phyloP scores from a whole-genome alignment of 2,329 filamentous ascomycete species.

The Scortechinia acanthostroma region DNA sequence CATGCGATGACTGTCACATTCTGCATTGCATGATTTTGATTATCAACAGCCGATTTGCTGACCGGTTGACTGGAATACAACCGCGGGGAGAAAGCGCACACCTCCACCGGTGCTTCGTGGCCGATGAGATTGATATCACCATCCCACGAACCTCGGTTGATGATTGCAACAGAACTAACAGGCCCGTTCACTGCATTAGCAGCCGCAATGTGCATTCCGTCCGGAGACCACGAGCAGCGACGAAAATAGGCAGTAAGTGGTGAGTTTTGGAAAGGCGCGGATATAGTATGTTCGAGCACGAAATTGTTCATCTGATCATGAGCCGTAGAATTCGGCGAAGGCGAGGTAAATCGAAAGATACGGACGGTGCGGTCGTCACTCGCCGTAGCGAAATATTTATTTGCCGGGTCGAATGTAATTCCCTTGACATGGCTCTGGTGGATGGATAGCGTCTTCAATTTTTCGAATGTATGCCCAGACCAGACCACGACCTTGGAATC shows the following conservation, averaged over 20 bases:
- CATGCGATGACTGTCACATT: constrained; percentile 94
- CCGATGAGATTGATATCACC: constrained; percentile 96
- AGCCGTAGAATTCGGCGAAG: constrained; percentile 80
- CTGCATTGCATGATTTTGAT: constrained; percentile 24
- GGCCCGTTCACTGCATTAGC: constrained; percentile 96
- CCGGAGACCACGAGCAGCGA: constrained; percentile 93
- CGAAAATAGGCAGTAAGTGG: constrained; percentile 95
- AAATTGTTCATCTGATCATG: constrained; percentile 98
- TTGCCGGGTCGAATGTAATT: constrained; percentile 95
- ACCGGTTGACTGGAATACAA: constrained; percentile 74
- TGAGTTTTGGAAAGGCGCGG: constrained; percentile 78
- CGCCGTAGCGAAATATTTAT: constrained; percentile 97
- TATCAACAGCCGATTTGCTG: constrained; percentile 30
- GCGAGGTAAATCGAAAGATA: constrained; percentile 89
- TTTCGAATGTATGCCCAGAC: constrained; percentile 97
- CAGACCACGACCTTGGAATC: constrained; percentile 98
- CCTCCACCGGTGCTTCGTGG: constrained; percentile 92
- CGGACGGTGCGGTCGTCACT: constrained; percentile 96
- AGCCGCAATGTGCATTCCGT: constrained; percentile 92
- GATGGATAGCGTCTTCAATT: constrained; percentile 83
- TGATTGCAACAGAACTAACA: constrained; percentile 92
- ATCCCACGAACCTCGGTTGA: constrained; percentile 86
- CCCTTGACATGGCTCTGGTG: constrained; percentile 98
- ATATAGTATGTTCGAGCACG: constrained; percentile 85
- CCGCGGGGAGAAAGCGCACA: constrained; percentile 91